Evolutionary conservation across 129 eudicot species (phyloP).

Genomic region (Arctium minus): DNA sequence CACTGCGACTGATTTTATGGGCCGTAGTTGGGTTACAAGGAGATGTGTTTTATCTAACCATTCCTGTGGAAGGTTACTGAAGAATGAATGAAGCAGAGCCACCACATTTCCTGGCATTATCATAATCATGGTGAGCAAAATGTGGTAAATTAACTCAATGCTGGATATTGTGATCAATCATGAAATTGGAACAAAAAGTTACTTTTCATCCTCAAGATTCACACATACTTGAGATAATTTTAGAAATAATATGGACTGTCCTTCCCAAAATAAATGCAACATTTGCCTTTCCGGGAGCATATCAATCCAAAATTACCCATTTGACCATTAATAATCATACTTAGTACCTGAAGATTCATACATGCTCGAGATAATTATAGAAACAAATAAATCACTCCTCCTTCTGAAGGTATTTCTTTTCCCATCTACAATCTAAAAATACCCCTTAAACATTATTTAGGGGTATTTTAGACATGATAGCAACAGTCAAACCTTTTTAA

Average conservation of each 20-base stretch:
- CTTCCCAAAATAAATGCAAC: background rate
- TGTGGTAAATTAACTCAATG: background rate
- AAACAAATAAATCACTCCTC: too few relatives aligned
- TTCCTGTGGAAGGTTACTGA: slow-evolving; percentile 90
- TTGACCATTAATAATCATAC: too few relatives aligned
- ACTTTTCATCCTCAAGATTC: background rate
- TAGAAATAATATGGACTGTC: background rate
- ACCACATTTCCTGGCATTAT: slow-evolving; percentile 70
- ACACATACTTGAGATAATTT: background rate
- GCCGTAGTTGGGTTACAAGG: slow-evolving; percentile 79
- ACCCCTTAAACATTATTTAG: too few relatives aligned
- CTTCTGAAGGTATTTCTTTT: too few relatives aligned
- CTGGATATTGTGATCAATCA: background rate
- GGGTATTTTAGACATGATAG: too few relatives aligned
- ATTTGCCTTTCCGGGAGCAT: background rate
- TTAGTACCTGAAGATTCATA: too few relatives aligned
- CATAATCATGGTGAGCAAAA: slow-evolving; percentile 1
- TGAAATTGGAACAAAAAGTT: background rate
- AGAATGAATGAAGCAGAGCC: slow-evolving; percentile 82
- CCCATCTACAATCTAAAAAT: too few relatives aligned
- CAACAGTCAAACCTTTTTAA: too few relatives aligned
- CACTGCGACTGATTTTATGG: slow-evolving; percentile 80
- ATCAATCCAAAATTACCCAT: background rate
- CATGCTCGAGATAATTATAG: too few relatives aligned
- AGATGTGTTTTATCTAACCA: slow-evolving; percentile 97